A percentile compares a stretch with the other conserved stretches of the same genome.
Conservation (phyloP, 1,284 basidiomycete genomes). For the Erythrobasidium hasegawianum region DNA sequence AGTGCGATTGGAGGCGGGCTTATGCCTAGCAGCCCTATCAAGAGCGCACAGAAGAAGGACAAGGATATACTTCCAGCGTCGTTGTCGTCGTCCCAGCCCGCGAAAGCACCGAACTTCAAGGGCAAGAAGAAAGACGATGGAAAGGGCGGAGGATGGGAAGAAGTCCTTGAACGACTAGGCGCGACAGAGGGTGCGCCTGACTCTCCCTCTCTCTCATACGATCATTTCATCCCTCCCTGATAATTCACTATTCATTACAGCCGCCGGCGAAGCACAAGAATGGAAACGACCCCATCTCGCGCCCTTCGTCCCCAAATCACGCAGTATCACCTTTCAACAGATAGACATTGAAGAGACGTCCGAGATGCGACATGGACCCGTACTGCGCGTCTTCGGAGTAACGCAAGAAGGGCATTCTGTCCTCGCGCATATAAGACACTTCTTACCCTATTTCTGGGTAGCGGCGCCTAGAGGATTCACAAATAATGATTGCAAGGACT, state of each 20-base stretch:
- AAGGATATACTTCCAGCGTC: not conserved
- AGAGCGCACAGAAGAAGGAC: conserved; percentile 12
- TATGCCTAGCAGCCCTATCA: conserved; percentile 29
- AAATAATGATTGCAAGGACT: conserved; percentile 61
- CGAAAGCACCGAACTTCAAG: too few relatives aligned
- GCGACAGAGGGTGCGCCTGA: conserved; percentile 19
- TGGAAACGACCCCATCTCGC: conserved; percentile 67
- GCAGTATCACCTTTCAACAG: conserved; percentile 70
- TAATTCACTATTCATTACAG: too few relatives aligned
- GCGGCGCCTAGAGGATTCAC: conserved; percentile 76
- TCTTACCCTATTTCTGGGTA: conserved; percentile 87
- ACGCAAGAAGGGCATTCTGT: conserved; percentile 85
- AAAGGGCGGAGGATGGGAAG: conserved; percentile 37
- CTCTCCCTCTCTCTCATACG: not conserved
- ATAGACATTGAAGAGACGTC: conserved; percentile 79
- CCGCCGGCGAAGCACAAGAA: conserved; percentile 49
- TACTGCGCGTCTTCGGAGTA: conserved; percentile 78
- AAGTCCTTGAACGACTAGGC: conserved; percentile 19
- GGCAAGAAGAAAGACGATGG: conserved; percentile 36
- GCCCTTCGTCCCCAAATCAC: conserved; percentile 3
- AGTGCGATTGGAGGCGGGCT: conserved; percentile 32
- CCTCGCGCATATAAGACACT: conserved; percentile 71
- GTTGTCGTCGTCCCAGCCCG: not conserved
- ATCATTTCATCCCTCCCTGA: too few relatives aligned
- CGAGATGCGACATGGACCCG: conserved; percentile 56